Base-by-base conservation (phyloP, 371 early-diverging fungal species). In the Saksenaea vasiformis region DNA sequence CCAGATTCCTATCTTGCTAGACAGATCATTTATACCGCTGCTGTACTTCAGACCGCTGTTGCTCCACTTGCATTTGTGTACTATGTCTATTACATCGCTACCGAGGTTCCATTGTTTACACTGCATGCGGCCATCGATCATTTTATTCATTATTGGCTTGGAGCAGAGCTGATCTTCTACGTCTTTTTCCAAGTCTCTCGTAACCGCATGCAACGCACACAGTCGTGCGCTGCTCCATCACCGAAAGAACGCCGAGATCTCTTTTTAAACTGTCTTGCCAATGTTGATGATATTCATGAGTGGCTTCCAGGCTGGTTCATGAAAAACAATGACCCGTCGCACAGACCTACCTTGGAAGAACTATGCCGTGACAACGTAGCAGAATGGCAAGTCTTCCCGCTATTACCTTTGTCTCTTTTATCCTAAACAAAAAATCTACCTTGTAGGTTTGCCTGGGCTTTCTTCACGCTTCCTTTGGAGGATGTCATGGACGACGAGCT, bases 301-400 rank as follows among this genome's bases (percentile, higher is more conserved):
- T 85, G 83, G 83, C 57, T 79, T 44, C 69, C 77, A 13, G 84
- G 76, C 2, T 85, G 86, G 86, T 85, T 85, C 47, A 67, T 70
- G 41, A 56, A 64, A 24, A 64, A 64, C 10, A 63, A 65, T 13
- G 68, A 80, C 47, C 61, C 76, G 13, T 58, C 67, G 3, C 58
- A 57, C 10, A 70, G 71, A 17, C 84, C 83, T 7, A 62, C 59
- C 65, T 76, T 72, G 1, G 69, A 75, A 28, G 78, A 81, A 11
- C 70, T 85, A 54, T 69, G 72, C 17, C 72, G 82, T 14, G 79
- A 81, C 24, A 85, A 85, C 61, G 68, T 84, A 34, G 76, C 80
- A 27, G 83, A 85, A 65, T 85, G 86, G 86, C 83, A 76, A 73
- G 61, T 66, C 17, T 14, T 28, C 14, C 47, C 47, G 51, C 36